Evolutionary conservation across 148 eudicot species (phyloP).

Genomic region (Euryodendron excelsum): DNA sequence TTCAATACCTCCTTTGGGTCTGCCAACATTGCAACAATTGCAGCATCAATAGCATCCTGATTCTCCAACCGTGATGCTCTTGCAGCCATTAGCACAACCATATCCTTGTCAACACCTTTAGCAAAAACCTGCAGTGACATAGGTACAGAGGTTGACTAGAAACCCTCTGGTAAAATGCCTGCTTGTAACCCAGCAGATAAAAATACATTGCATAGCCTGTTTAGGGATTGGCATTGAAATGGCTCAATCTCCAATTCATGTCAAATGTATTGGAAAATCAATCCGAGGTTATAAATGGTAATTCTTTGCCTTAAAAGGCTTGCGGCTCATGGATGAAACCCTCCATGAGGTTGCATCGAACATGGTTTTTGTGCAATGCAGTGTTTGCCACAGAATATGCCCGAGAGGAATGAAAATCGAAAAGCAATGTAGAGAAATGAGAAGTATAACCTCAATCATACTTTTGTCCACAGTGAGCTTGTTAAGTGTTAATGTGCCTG

Average conservation of each 20-base stretch:
- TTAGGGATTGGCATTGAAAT: too few relatives aligned
- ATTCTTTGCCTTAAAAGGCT: neutral
- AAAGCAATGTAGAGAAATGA: neutral
- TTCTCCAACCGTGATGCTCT: slow-evolving; percentile 49
- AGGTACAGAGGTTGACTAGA: too few relatives aligned
- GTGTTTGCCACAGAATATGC: neutral
- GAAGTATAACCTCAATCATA: slow-evolving; percentile 50
- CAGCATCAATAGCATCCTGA: slow-evolving; percentile 53
- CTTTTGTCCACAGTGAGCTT: slow-evolving; percentile 62
- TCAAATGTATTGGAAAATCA: neutral
- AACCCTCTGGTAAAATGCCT: too few relatives aligned
- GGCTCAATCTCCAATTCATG: neutral
- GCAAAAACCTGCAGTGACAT: slow-evolving; percentile 33
- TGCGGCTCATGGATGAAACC: neutral
- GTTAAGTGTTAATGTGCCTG: slow-evolving; percentile 72
- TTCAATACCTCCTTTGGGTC: slow-evolving; percentile 48
- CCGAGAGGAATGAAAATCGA: too few relatives aligned
- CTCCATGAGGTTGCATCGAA: neutral
- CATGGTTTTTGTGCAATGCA: neutral
- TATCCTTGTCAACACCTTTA: slow-evolving; percentile 42
- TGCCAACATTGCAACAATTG: slow-evolving; percentile 46
- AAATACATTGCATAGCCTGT: too few relatives aligned
- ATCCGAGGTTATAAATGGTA: neutral
- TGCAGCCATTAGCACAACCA: slow-evolving; percentile 49
- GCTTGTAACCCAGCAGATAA: too few relatives aligned